Evolutionary conservation across 1,139 yeast genomes (phyloP).

Genomic region (Geotrichum reessii): DNA sequence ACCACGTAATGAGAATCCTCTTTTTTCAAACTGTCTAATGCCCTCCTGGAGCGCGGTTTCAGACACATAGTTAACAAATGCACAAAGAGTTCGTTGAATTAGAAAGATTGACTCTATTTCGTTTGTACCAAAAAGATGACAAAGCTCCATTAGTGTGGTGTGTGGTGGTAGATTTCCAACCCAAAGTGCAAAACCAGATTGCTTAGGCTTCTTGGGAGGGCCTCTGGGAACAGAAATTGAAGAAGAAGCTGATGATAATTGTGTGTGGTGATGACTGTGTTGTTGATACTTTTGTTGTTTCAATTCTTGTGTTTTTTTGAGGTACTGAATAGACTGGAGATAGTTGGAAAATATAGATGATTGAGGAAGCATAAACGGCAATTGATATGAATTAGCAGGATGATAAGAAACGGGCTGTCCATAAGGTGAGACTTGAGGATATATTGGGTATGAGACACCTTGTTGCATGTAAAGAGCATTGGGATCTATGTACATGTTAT

Average conservation of each 20-base stretch:
- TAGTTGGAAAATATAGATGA: conserved; percentile 18
- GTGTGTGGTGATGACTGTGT: neutral
- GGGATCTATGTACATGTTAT: neutral
- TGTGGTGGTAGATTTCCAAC: conserved; percentile 39
- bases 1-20: conserved; percentile 33
- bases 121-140: conserved; percentile 36
- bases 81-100: conserved; percentile 39
- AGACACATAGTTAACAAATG: conserved; percentile 38
- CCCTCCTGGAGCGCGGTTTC: conserved; percentile 34
- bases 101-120: conserved; percentile 37
- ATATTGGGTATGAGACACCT: neutral
- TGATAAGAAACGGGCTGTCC: neutral
- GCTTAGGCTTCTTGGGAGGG: conserved; percentile 35
- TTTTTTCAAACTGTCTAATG: conserved; percentile 25
- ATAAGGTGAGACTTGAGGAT: neutral
- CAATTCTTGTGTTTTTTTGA: neutral
- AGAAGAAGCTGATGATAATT: neutral
- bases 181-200: conserved; percentile 40
- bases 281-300: neutral
- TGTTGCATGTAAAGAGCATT: neutral
- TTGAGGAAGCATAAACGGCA: conserved; percentile 14
- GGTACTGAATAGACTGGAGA: conserved; percentile 14
- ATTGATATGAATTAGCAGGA: conserved; percentile 10
- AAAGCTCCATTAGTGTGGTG: conserved; percentile 34
- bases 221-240: conserved; percentile 25